These are phyloP conservation scores for Potentilla sterilis DNA, from an alignment of 306 rosid genomes.

Conservation along the genomic window DNA sequence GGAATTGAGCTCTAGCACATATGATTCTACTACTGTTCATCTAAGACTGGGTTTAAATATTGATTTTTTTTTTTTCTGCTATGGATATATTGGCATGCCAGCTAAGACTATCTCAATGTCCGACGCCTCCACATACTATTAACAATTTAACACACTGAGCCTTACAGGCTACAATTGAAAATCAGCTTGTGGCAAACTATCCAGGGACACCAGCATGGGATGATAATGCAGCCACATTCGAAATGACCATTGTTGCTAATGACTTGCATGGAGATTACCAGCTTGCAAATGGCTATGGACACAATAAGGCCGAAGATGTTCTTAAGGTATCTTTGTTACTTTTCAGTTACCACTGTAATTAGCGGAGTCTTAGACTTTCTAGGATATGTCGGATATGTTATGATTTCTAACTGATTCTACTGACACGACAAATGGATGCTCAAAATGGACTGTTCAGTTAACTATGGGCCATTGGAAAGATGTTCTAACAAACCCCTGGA, in stretches of 20 bases:
- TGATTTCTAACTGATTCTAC: background rate
- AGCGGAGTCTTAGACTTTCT: background rate
- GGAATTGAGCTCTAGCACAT: background rate
- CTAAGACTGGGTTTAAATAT: background rate
- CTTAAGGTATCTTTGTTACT: conserved; percentile 48
- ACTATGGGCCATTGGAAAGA: background rate
- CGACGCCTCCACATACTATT: conserved; percentile 2
- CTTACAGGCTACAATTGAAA: conserved; percentile 54
- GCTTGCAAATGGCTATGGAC: conserved; percentile 84
- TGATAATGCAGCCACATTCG: conserved; percentile 77
- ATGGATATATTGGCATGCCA: conserved; percentile 20
- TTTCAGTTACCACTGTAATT: background rate
- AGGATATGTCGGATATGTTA: background rate
- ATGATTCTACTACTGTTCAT: background rate
- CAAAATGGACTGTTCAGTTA: background rate
- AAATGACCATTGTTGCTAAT: conserved; percentile 57
- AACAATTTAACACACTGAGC: conserved; percentile 14
- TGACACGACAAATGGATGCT: background rate
- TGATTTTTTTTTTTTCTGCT: background rate
- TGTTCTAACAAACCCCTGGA: background rate
- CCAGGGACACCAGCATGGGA: conserved; percentile 87
- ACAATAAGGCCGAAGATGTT: conserved; percentile 50
- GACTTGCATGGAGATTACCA: conserved; percentile 87
- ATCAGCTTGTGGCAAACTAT: conserved; percentile 69
- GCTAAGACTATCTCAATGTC: conserved; percentile 2